These are phyloP conservation scores for Thielaviopsis musarum DNA, from an alignment of 2,329 filamentous ascomycete genomes.

Conservation along the genomic window DNA sequence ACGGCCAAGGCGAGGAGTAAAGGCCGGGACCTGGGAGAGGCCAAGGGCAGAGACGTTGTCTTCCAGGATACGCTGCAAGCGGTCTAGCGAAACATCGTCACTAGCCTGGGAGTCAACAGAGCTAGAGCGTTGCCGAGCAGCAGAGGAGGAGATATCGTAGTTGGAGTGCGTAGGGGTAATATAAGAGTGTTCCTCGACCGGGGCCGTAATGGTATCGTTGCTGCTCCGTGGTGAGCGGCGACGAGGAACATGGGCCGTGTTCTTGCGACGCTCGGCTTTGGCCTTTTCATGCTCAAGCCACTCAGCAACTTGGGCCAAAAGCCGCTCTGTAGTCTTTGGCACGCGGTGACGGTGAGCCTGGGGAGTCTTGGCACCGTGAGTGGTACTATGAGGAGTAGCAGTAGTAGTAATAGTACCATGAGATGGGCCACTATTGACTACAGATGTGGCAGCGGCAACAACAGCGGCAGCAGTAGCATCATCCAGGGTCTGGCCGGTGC, in stretches of 20 bases:
- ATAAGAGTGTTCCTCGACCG: background rate
- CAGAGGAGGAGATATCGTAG: constrained; percentile 15
- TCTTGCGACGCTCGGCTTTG: constrained; percentile 37
- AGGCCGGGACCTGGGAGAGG: constrained; percentile 27
- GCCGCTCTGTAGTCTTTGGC: constrained; percentile 26
- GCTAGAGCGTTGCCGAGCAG: constrained; percentile 23
- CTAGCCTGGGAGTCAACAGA: constrained; percentile 52
- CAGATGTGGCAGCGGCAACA: background rate
- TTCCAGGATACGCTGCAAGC: constrained; percentile 64
- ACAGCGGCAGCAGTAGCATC: constrained; percentile 11
- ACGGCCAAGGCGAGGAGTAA: constrained; percentile 25
- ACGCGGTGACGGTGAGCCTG: constrained; percentile 7
- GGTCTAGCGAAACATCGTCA: constrained; percentile 53
- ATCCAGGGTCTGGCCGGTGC: constrained; percentile 14
- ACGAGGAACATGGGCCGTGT: constrained; percentile 21
- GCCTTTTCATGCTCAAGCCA: constrained; percentile 72
- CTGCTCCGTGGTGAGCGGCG: constrained; percentile 21
- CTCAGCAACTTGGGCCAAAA: constrained; percentile 59
- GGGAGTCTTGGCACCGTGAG: constrained; percentile 13
- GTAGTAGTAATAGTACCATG: background rate
- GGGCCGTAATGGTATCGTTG: background rate
- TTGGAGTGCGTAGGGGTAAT: constrained; percentile 10
- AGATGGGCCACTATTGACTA: background rate
- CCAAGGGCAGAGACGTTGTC: constrained; percentile 42
- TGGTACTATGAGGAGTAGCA: background rate